These are phyloP conservation scores for Cystofilobasidium capitatum DNA, from an alignment of 768 basidiomycete genomes.

Conservation along the genomic window DNA sequence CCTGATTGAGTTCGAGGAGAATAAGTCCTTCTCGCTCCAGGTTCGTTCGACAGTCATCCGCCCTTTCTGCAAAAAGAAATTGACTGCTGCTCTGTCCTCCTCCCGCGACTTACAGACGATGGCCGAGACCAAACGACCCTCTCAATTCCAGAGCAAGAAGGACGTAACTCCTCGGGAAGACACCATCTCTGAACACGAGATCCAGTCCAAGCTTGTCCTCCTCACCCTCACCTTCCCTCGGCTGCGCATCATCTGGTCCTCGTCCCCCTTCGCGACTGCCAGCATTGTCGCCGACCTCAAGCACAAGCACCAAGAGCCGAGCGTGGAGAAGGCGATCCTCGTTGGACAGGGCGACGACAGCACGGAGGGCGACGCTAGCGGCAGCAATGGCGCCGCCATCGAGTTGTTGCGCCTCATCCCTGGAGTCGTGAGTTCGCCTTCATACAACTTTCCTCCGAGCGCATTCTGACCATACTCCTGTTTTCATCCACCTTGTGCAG, in stretches of 20 bases:
- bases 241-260: constrained; percentile 91
- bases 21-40: constrained; percentile 85
- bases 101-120: constrained; percentile 38
- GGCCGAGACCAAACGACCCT: constrained; percentile 36
- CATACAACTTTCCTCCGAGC: neutral
- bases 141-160: constrained; percentile 27
- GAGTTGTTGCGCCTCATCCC: constrained; percentile 22
- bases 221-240: constrained; percentile 83
- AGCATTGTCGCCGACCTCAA: constrained; percentile 93
- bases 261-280: constrained; percentile 81
- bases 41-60: constrained; percentile 41
- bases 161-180: constrained; percentile 2
- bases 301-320: constrained; percentile 64
- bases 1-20: constrained; percentile 94
- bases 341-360: constrained; percentile 62
- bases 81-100: constrained; percentile 3
- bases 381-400: constrained; percentile 1
- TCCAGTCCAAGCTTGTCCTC: constrained; percentile 88
- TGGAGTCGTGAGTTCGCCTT: constrained; percentile 13
- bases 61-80: neutral
- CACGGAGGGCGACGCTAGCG: constrained; percentile 11
- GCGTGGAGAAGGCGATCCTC: constrained; percentile 60
- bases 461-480: neutral
- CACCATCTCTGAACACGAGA: constrained; percentile 35
- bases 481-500: neutral